Evolutionary conservation across 768 basidiomycete genomes (phyloP).

Genomic region (Mycena floridula): DNA sequence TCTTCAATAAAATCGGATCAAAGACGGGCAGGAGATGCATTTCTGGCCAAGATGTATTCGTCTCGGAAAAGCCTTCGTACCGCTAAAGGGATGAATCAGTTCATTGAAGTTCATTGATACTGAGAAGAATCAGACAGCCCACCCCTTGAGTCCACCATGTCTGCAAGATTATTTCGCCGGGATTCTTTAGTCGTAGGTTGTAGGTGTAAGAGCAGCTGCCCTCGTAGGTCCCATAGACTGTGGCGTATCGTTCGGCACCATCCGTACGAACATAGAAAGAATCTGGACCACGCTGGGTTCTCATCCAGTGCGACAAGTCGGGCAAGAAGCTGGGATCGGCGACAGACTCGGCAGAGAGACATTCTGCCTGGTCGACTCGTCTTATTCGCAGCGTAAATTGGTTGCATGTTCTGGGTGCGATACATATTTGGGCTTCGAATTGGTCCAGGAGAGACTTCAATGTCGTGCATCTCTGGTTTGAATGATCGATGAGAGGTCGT

Average conservation of each 20-base stretch:
- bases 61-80: slow-evolving; percentile 1
- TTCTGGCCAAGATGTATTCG: not conserved
- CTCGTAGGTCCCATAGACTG: not conserved
- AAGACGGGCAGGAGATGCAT: not conserved
- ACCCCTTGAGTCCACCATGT: not conserved
- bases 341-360: not conserved
- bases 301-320: not conserved
- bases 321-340: not conserved
- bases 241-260: not conserved
- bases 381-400: not conserved
- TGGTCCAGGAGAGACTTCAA: not conserved
- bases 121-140: too few species aligned
- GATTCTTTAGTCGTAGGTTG: not conserved
- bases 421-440: not conserved
- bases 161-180: not conserved
- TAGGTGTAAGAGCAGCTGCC: not conserved
- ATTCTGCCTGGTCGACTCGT: not conserved
- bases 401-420: not conserved
- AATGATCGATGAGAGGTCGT: too few species aligned
- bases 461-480: not conserved
- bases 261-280: not conserved
- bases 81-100: too few species aligned
- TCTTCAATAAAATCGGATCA: not conserved
- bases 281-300: not conserved
- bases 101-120: too few species aligned